These are phyloP conservation scores for Hortaea sp. DNA, from an alignment of 2,329 filamentous ascomycete species.

Conservation along the genomic window DNA sequence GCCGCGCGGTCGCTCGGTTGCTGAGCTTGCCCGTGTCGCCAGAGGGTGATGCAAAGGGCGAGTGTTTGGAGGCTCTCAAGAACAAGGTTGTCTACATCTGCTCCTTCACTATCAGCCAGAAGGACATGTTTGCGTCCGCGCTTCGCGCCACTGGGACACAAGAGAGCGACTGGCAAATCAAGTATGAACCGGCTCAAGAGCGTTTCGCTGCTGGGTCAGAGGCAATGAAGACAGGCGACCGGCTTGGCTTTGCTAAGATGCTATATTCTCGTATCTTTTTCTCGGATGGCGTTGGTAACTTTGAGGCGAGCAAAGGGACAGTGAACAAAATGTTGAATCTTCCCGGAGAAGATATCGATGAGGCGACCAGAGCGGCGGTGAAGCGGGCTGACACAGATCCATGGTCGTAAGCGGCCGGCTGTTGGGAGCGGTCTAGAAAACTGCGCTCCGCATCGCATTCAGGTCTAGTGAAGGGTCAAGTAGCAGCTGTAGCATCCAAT, in stretches of 20 bases:
- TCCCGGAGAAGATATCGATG: constrained; percentile 49
- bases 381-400: constrained; percentile 14
- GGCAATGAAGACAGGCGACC: constrained; percentile 34
- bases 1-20: constrained; percentile 41
- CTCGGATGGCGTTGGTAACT: constrained; percentile 21
- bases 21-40: constrained; percentile 28
- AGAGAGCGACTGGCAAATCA: constrained; percentile 52
- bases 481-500: too few relatives aligned
- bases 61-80: constrained; percentile 34
- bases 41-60: constrained; percentile 27
- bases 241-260: constrained; percentile 36
- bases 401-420: not conserved
- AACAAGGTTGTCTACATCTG: constrained; percentile 44
- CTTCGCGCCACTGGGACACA: constrained; percentile 48
- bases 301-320: constrained; percentile 29
- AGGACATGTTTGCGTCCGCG: constrained; percentile 54
- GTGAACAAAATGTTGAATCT: constrained; percentile 48
- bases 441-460: too few relatives aligned
- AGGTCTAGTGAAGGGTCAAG: too few relatives aligned
- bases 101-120: constrained; percentile 51
- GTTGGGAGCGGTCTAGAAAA: too few relatives aligned
- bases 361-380: constrained; percentile 42
- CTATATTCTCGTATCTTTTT: constrained; percentile 50
- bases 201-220: constrained; percentile 41
- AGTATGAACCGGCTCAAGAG: constrained; percentile 35